Conservation (phyloP, 73 alveolate species). For the Durusdinium trenchii region DNA sequence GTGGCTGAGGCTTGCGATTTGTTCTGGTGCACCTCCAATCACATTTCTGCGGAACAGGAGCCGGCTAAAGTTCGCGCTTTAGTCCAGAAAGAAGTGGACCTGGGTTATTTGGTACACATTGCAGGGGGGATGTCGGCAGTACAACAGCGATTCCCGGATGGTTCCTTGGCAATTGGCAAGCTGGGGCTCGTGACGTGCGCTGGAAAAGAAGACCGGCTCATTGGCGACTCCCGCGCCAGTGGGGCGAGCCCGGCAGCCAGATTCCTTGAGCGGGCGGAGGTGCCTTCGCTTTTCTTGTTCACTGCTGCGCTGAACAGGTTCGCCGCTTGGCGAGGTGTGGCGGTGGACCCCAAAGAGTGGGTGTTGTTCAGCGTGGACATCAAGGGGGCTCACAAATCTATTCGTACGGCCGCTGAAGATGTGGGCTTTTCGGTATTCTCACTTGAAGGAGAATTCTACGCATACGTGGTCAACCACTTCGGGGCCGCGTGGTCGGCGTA, state of each 20-base stretch:
- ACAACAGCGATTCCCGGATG: not conserved
- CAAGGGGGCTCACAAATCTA: slow-evolving; percentile 39
- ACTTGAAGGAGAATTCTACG: not conserved
- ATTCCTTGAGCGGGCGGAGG: not conserved
- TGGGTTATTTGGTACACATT: not conserved
- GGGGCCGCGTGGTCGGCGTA: not conserved
- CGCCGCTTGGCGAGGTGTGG: not conserved
- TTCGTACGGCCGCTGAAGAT: not conserved
- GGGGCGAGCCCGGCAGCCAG: slow-evolving; percentile 26
- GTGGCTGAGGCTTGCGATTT: not conserved
- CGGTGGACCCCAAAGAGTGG: not conserved
- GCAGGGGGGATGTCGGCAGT: not conserved
- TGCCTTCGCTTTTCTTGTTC: not conserved
- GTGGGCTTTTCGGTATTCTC: not conserved
- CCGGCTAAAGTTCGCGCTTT: not conserved
- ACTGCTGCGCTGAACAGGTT: not conserved
- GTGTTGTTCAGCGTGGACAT: not conserved
- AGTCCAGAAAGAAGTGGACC: not conserved
- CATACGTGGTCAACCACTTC: not conserved
- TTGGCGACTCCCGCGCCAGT: not conserved
- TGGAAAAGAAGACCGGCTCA: slow-evolving; percentile 12
- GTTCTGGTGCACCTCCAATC: not conserved
- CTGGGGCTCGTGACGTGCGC: slow-evolving; percentile 7
- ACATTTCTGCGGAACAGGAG: not conserved
- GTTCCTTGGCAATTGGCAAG: slow-evolving; percentile 8